A percentile compares a stretch with the other conserved stretches of the same genome.
phyloP scores from a whole-genome alignment of 148 eudicot species.

The Nepenthes mirabilis region DNA sequence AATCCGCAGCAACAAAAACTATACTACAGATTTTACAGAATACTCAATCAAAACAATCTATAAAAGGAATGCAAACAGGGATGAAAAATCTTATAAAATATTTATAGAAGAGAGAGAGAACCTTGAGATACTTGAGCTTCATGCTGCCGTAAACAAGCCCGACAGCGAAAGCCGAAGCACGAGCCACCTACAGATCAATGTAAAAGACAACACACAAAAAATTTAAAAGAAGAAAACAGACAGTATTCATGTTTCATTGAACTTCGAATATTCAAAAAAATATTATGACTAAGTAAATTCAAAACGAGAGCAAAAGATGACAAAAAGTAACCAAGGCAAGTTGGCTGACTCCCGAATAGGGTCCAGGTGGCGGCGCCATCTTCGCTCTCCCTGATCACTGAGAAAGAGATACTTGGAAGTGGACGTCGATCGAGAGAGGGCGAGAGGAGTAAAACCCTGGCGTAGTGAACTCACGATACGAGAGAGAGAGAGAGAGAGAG shows the following conservation, averaged over 20 bases:
- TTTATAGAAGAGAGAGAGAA: conserved; percentile 1
- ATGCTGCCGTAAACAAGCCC: conserved; percentile 44
- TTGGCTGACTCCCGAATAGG: conserved; percentile 1
- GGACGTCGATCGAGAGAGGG: not conserved
- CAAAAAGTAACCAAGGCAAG: not conserved
- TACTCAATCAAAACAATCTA: no score
- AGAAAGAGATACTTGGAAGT: not conserved
- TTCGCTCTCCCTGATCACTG: conserved; percentile 7
- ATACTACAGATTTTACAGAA: no score
- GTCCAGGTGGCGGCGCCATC: conserved; percentile 57
- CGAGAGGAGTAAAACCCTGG: no score
- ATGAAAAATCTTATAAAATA: not conserved
- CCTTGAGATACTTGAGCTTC: conserved; percentile 54
- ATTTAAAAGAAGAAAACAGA: not conserved
- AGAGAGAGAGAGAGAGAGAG: no score
- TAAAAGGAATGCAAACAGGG: not conserved
- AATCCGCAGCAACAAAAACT: no score
- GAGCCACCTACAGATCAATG: conserved; percentile 33
- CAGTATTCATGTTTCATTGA: not conserved
- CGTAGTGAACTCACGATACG: no score
- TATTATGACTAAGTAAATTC: not conserved
- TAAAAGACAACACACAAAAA: not conserved
- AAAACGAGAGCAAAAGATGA: not conserved
- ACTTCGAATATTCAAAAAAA: not conserved
- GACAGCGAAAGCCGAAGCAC: conserved; percentile 38